Percentiles rank a stretch among this genome's conserved stretches.
Evolutionary conservation across 1,139 yeast species (phyloP).

Genomic region (Debaryomycetaceae sp.): DNA sequence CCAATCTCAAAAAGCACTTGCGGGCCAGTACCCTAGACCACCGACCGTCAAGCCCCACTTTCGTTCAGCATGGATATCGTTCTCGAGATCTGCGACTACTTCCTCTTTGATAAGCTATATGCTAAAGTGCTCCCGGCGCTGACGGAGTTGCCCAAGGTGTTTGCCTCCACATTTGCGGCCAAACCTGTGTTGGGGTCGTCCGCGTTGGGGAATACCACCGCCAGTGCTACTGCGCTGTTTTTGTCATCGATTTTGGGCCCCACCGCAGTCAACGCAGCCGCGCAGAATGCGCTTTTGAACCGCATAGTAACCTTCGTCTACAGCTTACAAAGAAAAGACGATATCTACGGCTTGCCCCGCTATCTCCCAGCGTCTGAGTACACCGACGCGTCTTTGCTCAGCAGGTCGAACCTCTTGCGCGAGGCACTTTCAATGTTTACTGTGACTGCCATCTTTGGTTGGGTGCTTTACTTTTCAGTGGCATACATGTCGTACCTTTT

Average conservation of each 20-base stretch:
- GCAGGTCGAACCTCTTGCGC: constrained; percentile 70
- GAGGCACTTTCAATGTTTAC: constrained; percentile 64
- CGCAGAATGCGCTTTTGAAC: background rate
- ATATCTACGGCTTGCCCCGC: constrained; percentile 38
- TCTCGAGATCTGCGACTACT: constrained; percentile 72
- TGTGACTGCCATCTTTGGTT: constrained; percentile 80
- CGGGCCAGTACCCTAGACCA: background rate
- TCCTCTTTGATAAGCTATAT: constrained; percentile 64
- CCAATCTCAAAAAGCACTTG: background rate
- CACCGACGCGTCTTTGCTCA: constrained; percentile 58
- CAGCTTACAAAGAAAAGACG: constrained; percentile 28
- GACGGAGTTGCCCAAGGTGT: constrained; percentile 5
- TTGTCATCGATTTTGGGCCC: constrained; percentile 10
- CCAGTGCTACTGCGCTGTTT: constrained; percentile 2
- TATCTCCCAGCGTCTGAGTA: constrained; percentile 43
- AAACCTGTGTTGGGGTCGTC: no score
- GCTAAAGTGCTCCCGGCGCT: constrained; percentile 41
- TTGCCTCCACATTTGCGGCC: constrained; percentile 12
- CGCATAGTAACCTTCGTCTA: constrained; percentile 10
- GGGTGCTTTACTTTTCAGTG: constrained; percentile 69
- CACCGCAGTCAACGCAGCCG: no score
- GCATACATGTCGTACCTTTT: constrained; percentile 72
- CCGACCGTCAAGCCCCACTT: background rate
- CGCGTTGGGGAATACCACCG: background rate
- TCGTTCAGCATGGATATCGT: constrained; percentile 71